These are phyloP conservation scores for Cutaneotrichosporon curvatum DNA, from an alignment of 1,284 basidiomycete genomes.

Conservation along the genomic window DNA sequence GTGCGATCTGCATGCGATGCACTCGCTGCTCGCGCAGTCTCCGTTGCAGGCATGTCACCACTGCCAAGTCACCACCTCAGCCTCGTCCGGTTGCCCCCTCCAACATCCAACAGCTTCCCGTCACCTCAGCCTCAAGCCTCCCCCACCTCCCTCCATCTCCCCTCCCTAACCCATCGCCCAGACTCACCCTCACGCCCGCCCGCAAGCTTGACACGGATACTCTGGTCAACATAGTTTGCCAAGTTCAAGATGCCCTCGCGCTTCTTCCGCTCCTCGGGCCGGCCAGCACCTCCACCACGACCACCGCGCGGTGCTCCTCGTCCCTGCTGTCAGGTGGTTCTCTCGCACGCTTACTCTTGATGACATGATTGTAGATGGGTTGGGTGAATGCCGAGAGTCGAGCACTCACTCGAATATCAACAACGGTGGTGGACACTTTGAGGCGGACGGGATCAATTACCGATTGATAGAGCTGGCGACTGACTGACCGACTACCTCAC, in stretches of 20 bases:
- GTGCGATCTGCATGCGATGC: too few species aligned
- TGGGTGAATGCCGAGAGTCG: not conserved
- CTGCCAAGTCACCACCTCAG: too few species aligned
- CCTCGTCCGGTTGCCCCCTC: too few species aligned
- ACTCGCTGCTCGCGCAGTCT: too few species aligned
- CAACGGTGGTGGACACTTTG: not conserved
- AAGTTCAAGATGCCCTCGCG: slow-evolving; percentile 94
- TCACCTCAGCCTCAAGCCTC: not conserved
- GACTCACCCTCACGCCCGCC: slow-evolving; percentile 86
- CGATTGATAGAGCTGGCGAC: too few species aligned
- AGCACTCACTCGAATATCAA: not conserved
- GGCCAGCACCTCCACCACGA: slow-evolving; percentile 34
- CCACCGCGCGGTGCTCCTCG: slow-evolving; percentile 24
- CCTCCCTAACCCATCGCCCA: too few species aligned
- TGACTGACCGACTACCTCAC: too few species aligned
- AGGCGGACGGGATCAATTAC: slow-evolving; percentile 5
- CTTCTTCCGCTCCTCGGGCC: slow-evolving; percentile 66
- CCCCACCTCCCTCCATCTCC: not conserved
- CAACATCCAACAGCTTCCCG: slow-evolving; percentile 74
- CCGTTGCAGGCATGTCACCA: too few species aligned
- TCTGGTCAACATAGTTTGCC: slow-evolving; percentile 85
- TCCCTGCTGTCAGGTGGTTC: slow-evolving; percentile 9
- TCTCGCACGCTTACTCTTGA: slow-evolving; percentile 11
- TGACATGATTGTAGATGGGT: slow-evolving; percentile 13
- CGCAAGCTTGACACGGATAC: slow-evolving; percentile 91